Evolutionary conservation across 2,329 filamentous ascomycete genomes (phyloP).

Genomic region (Cladorrhinum sp.): DNA sequence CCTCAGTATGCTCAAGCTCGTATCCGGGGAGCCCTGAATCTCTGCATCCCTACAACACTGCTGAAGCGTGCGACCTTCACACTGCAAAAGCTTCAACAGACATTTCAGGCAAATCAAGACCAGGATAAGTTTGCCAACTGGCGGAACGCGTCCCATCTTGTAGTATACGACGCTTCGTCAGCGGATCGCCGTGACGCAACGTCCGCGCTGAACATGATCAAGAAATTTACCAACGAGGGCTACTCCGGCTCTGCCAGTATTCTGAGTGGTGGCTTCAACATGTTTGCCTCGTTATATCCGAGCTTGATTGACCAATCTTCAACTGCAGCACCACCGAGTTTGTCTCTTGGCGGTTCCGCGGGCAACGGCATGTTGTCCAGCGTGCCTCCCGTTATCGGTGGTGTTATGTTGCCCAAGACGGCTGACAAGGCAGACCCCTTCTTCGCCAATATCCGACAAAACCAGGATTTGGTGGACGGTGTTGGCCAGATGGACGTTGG

Average conservation of each 20-base stretch:
- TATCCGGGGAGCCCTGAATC: conserved; percentile 77
- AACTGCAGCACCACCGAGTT: conserved; percentile 41
- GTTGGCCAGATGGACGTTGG: conserved; percentile 74
- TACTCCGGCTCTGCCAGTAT: conserved; percentile 73
- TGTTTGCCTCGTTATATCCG: conserved; percentile 67
- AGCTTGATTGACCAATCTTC: conserved; percentile 56
- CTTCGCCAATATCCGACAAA: conserved; percentile 93
- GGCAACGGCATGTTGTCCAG: conserved; percentile 42
- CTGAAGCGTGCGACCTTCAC: conserved; percentile 90
- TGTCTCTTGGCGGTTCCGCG: conserved; percentile 46
- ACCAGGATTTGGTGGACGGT: conserved; percentile 90
- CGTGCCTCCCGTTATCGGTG: conserved; percentile 78
- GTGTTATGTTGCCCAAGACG: conserved; percentile 73
- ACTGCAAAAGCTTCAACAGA: conserved; percentile 80
- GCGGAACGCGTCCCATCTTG: conserved; percentile 69
- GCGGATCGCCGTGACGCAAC: conserved; percentile 75
- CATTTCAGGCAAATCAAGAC: conserved; percentile 71
- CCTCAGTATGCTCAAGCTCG: conserved; percentile 75
- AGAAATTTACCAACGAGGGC: conserved; percentile 85
- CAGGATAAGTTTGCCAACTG: conserved; percentile 73
- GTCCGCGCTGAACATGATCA: conserved; percentile 80
- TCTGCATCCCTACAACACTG: conserved; percentile 93
- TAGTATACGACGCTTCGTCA: conserved; percentile 83
- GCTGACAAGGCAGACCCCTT: conserved; percentile 77
- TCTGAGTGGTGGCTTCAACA: conserved; percentile 75